Conservation (phyloP, 768 basidiomycete species). For the Mrakia frigida region DNA sequence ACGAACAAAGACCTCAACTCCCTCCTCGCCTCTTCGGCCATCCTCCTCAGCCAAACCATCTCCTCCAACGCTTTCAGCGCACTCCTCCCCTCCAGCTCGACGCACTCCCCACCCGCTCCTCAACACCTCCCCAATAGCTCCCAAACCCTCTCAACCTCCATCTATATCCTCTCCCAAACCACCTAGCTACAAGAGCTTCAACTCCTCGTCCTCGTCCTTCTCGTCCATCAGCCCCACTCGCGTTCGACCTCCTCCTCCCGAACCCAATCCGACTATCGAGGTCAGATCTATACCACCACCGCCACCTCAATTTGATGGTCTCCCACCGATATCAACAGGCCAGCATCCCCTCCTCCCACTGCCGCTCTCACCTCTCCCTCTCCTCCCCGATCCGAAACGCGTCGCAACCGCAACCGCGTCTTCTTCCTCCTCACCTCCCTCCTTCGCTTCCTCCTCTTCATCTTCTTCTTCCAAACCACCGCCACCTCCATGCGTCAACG, state of each 20-base stretch:
- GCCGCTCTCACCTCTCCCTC: neutral
- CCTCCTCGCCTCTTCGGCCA: neutral
- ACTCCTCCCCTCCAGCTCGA: neutral
- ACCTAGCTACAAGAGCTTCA: constrained; percentile 11
- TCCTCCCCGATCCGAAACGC: neutral
- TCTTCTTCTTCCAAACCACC: no score
- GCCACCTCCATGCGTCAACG: neutral
- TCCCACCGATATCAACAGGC: neutral
- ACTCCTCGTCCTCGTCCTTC: neutral
- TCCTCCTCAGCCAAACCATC: neutral
- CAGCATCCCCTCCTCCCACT: neutral
- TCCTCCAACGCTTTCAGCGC: neutral
- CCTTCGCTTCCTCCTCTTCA: no score
- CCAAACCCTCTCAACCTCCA: neutral
- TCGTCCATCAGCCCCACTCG: neutral
- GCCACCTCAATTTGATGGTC: neutral
- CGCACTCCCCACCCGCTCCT: neutral
- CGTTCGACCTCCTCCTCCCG: neutral
- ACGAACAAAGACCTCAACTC: neutral
- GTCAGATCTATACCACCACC: neutral
- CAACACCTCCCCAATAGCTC: neutral
- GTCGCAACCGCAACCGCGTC: neutral
- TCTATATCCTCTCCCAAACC: neutral
- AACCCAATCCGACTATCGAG: neutral
- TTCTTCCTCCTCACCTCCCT: no score